Percentiles rank a stretch among this genome's conserved stretches.
Evolutionary conservation across 2,329 filamentous ascomycete species (phyloP).

Genomic region (Fusarium kyushuense): DNA sequence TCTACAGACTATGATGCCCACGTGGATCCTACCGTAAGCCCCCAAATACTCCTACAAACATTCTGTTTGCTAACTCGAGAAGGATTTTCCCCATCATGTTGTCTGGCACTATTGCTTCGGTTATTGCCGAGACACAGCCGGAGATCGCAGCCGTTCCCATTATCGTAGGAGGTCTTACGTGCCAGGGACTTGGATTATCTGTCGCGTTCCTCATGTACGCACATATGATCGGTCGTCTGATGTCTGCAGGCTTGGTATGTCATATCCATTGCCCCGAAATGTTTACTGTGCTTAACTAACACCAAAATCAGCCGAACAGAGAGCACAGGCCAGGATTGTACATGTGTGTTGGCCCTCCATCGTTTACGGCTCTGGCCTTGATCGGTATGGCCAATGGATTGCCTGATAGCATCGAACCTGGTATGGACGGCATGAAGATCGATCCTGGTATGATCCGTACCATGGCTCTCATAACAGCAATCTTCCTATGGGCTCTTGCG

Average conservation of each 20-base stretch:
- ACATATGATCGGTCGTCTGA: conserved; percentile 5
- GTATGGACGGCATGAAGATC: neutral
- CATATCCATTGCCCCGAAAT: no score
- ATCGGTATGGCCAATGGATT: conserved; percentile 10
- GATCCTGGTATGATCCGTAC: conserved; percentile 5
- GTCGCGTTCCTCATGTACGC: conserved; percentile 7
- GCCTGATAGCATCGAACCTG: neutral
- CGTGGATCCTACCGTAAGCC: no score
- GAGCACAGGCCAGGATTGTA: conserved; percentile 3
- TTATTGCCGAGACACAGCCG: conserved; percentile 7
- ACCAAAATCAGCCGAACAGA: no score
- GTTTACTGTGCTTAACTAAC: no score
- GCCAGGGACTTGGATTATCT: conserved; percentile 3
- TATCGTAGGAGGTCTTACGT: conserved; percentile 5
- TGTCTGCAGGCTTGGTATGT: conserved; percentile 6
- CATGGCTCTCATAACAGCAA: conserved; percentile 3
- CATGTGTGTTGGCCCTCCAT: conserved; percentile 5
- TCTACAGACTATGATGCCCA: conserved; percentile 7
- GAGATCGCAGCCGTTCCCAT: conserved; percentile 10
- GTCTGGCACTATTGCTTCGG: conserved; percentile 9
- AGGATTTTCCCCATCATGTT: conserved; percentile 10
- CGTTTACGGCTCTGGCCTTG: conserved; percentile 9
- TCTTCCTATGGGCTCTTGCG: conserved; percentile 5
- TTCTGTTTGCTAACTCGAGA: neutral
- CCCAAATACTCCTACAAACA: no score